Conservation (phyloP, 2,329 filamentous ascomycete genomes). For the Phialocephala subalpina region DNA sequence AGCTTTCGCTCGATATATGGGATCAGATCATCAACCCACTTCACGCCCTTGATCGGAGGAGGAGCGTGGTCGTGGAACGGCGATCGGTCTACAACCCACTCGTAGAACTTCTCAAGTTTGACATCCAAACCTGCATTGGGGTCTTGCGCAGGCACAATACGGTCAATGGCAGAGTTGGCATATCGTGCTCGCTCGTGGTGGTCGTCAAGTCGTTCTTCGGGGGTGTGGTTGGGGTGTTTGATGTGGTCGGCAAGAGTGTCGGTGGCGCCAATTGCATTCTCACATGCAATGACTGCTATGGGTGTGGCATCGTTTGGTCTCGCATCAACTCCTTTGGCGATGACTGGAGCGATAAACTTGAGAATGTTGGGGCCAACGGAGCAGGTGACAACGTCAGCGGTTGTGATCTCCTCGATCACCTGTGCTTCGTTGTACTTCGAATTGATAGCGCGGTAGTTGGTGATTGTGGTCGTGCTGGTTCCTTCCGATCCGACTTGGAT, state of each 20-base stretch:
- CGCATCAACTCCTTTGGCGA: constrained; percentile 90
- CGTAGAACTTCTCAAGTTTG: constrained; percentile 97
- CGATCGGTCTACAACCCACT: constrained; percentile 93
- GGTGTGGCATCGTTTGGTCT: constrained; percentile 72
- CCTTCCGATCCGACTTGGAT: constrained; percentile 90
- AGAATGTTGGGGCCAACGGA: constrained; percentile 96
- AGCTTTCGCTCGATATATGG: constrained; percentile 99
- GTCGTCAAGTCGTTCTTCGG: constrained; percentile 69
- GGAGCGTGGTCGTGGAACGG: constrained; percentile 78
- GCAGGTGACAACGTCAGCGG: constrained; percentile 92
- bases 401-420: constrained; percentile 84
- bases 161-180: constrained; percentile 98
- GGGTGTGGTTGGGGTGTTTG: constrained; percentile 76
- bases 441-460: constrained; percentile 97
- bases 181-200: constrained; percentile 83
- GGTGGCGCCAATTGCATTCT: constrained; percentile 96
- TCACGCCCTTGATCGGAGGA: constrained; percentile 84
- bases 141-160: constrained; percentile 93
- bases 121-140: constrained; percentile 84
- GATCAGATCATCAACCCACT: constrained; percentile 90
- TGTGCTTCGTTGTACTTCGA: constrained; percentile 84
- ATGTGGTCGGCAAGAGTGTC: constrained; percentile 86
- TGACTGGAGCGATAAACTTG: constrained; percentile 94
- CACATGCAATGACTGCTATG: constrained; percentile 93
- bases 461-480: constrained; percentile 82